Evolutionary conservation across 306 rosid genomes (phyloP).

Genomic region (Trifolium pratense): DNA sequence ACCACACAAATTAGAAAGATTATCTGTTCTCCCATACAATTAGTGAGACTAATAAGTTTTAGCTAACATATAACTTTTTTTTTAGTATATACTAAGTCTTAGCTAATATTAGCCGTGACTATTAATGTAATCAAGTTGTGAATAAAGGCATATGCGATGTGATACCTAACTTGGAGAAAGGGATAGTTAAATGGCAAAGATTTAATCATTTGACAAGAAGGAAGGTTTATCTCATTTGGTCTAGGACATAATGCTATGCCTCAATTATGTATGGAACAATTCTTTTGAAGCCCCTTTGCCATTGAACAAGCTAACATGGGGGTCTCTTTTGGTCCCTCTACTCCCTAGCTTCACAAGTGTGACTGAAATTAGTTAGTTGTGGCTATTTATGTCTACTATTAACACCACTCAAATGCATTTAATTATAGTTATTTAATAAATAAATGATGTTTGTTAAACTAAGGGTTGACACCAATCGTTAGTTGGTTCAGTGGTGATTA

Average conservation of each 20-base stretch:
- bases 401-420: constrained; percentile 29
- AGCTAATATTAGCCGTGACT: background rate
- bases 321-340: constrained; percentile 41
- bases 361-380: constrained; percentile 44
- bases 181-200: background rate
- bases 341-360: constrained; percentile 12
- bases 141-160: constrained; percentile 27
- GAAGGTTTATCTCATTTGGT: background rate
- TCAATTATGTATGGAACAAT: constrained; percentile 5
- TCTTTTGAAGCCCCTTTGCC: constrained; percentile 31
- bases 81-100: background rate
- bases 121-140: constrained; percentile 8
- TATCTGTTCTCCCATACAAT: background rate
- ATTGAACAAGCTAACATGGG: constrained; percentile 39
- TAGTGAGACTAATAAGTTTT: background rate
- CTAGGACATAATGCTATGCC: background rate
- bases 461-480: too few species aligned
- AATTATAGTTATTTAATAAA: constrained; percentile 22
- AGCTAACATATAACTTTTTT: background rate
- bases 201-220: background rate
- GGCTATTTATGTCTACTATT: constrained; percentile 35
- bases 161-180: background rate
- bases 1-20: background rate
- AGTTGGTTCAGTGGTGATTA: too few species aligned
- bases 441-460: too few species aligned